Evolutionary conservation across 2,329 filamentous ascomycete species (phyloP).

Genomic region (Helminthosporium solani): DNA sequence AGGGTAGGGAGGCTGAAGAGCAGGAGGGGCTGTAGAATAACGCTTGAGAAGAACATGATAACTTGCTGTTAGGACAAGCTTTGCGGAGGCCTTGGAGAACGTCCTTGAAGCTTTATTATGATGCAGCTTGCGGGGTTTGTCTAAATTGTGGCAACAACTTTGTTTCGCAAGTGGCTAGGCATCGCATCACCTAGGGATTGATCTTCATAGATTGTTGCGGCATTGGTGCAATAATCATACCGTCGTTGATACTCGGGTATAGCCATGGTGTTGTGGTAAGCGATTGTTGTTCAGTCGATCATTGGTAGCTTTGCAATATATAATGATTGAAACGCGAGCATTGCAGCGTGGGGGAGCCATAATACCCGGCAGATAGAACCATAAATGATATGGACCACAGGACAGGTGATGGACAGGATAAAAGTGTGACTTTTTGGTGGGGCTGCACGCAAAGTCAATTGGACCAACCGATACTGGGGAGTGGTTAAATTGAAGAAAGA

Average conservation of each 20-base stretch:
- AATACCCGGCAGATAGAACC: conserved; percentile 2
- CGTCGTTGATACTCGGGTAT: background rate
- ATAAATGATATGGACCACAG: too few relatives aligned
- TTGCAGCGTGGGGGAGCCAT: conserved; percentile 4
- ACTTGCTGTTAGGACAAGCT: conserved; percentile 1
- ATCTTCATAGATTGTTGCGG: background rate
- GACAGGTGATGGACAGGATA: background rate
- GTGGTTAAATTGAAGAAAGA: background rate
- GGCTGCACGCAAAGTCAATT: background rate
- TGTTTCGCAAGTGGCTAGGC: background rate
- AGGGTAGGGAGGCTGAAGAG: conserved; percentile 9
- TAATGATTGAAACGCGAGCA: conserved; percentile 10
- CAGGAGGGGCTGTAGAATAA: conserved; percentile 12
- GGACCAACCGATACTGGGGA: too few relatives aligned
- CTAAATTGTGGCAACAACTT: background rate
- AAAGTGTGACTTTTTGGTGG: background rate
- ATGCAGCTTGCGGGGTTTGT: conserved; percentile 12
- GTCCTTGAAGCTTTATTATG: conserved; percentile 12
- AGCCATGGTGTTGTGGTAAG: conserved; percentile 2
- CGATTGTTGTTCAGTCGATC: conserved; percentile 16
- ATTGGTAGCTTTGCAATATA: conserved; percentile 7
- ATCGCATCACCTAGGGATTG: background rate
- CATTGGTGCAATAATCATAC: conserved; percentile 5
- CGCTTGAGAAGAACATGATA: conserved; percentile 13
- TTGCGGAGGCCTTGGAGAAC: background rate